A percentile compares a stretch with the other conserved stretches of the same genome.
These are phyloP conservation scores for Kitagawia praeruptora DNA, from an alignment of 129 eudicot species.

Conservation along the genomic window DNA sequence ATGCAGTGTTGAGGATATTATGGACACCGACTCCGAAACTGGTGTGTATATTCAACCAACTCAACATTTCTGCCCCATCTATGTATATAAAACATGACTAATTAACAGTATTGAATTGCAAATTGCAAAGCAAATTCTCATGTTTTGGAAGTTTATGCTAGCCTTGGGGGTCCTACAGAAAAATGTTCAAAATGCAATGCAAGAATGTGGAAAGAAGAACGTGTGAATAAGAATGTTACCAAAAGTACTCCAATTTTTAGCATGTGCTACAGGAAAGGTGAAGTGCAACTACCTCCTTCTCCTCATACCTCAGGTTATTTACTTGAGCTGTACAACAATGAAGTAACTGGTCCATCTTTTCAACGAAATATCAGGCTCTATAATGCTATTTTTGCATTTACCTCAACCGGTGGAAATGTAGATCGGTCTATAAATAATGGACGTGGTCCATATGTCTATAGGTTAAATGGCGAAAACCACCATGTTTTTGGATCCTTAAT, in stretches of 20 bases:
- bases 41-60: too few relatives aligned
- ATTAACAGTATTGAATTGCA: too few relatives aligned
- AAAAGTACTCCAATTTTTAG: not conserved
- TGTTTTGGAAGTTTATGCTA: too few relatives aligned
- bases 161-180: too few relatives aligned
- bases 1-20: too few relatives aligned
- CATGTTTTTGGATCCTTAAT: not conserved
- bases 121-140: too few relatives aligned
- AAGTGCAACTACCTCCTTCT: not conserved
- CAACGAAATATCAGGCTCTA: not conserved
- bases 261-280: not conserved
- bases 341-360: not conserved
- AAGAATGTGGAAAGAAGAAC: not conserved
- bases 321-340: not conserved
- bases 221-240: too few relatives aligned
- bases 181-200: not conserved
- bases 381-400: not conserved
- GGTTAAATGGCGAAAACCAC: not conserved
- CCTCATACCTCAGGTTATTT: not conserved
- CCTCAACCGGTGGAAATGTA: not conserved
- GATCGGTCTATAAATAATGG: not conserved
- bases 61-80: too few relatives aligned
- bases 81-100: too few relatives aligned
- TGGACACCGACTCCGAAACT: too few relatives aligned
- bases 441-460: not conserved